These are phyloP conservation scores for Azolla pinnata DNA, from an alignment of 75 land plant species.

Conservation along the genomic window DNA sequence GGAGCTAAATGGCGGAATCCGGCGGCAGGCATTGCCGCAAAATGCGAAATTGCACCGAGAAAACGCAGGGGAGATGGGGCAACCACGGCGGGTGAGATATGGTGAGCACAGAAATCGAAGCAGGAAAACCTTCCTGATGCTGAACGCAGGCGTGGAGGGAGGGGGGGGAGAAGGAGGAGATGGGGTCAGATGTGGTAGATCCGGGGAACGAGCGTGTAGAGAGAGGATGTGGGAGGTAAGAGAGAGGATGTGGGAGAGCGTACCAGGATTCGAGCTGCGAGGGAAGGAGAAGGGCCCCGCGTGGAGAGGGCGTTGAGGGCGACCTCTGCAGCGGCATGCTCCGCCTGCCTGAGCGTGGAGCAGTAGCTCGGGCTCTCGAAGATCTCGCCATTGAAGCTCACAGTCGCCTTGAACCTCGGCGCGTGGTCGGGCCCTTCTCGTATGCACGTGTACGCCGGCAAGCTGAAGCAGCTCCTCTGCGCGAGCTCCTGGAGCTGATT, in stretches of 20 bases:
- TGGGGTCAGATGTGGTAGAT: no score
- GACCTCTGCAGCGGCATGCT: constrained; percentile 80
- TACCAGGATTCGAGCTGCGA: constrained; percentile 32
- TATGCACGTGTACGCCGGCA: constrained; percentile 68
- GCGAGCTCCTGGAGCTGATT: constrained; percentile 83
- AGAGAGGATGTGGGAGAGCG: constrained; percentile 8
- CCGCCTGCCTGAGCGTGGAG: constrained; percentile 67
- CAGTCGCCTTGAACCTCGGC: constrained; percentile 73
- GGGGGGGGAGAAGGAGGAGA: no score
- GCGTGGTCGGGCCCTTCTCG: constrained; percentile 84
- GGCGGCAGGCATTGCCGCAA: no score
- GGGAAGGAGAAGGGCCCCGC: constrained; percentile 37
- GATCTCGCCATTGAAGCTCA: constrained; percentile 68
- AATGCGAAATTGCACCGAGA: no score
- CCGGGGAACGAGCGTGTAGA: constrained; percentile 2
- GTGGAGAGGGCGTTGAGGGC: constrained; percentile 54
- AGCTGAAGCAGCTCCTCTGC: constrained; percentile 79
- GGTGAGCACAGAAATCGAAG: no score
- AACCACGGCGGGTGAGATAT: no score
- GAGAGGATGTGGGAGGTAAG: constrained; percentile 2
- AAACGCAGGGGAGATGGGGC: no score
- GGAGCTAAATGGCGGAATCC: no score
- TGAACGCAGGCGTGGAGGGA: no score
- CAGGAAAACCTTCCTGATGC: no score
- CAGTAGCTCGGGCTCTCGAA: constrained; percentile 68